These are phyloP conservation scores for Aureobasidium melanogenum DNA, from an alignment of 2,329 filamentous ascomycete genomes.

Conservation along the genomic window DNA sequence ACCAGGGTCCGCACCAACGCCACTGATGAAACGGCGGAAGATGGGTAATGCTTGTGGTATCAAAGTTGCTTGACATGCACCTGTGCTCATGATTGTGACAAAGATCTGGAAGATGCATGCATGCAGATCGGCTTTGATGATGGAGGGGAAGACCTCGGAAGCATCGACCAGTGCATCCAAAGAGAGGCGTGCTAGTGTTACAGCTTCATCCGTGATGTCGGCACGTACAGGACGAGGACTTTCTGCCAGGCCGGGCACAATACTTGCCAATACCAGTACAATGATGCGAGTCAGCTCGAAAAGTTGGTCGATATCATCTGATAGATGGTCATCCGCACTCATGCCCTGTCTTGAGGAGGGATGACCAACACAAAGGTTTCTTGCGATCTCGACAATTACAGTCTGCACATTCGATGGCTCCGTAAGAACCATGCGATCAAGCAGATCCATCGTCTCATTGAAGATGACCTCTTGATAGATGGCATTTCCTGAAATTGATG, in stretches of 20 bases:
- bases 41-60: constrained; percentile 85
- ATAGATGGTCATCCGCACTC: constrained; percentile 62
- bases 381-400: constrained; percentile 88
- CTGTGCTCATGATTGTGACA: constrained; percentile 80
- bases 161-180: constrained; percentile 87
- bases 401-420: constrained; percentile 82
- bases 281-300: constrained; percentile 97
- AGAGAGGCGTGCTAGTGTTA: constrained; percentile 68
- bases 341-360: constrained; percentile 70
- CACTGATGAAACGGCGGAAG: constrained; percentile 80
- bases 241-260: constrained; percentile 74
- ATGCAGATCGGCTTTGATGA: constrained; percentile 93
- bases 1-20: constrained; percentile 47
- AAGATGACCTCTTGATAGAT: constrained; percentile 96
- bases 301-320: constrained; percentile 94
- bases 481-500: constrained; percentile 88
- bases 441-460: constrained; percentile 90
- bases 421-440: constrained; percentile 86
- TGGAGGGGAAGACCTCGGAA: constrained; percentile 87
- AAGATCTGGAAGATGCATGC: constrained; percentile 97
- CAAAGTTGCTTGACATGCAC: constrained; percentile 76
- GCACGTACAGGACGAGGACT: constrained; percentile 34
- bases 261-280: constrained; percentile 78
- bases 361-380: constrained; percentile 82
- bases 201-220: constrained; percentile 70